Evolutionary conservation across 768 basidiomycete genomes (phyloP).

Genomic region (Termitomyces sp.): DNA sequence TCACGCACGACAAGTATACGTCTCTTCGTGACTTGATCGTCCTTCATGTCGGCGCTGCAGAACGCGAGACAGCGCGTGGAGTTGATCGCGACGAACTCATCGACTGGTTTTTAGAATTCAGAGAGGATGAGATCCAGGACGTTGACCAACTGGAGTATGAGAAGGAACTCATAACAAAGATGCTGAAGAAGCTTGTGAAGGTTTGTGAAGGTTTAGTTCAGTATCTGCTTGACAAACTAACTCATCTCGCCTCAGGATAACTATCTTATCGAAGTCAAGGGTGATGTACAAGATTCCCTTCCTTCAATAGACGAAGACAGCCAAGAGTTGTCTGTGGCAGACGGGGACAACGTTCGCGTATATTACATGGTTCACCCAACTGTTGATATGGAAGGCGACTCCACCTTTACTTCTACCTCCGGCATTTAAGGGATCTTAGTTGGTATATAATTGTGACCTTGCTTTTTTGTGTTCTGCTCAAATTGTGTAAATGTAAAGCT

Average conservation of each 20-base stretch:
- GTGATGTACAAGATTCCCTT: slow-evolving; percentile 78
- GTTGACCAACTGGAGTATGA: slow-evolving; percentile 89
- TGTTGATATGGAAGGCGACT: slow-evolving; percentile 62
- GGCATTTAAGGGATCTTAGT: slow-evolving; percentile 1
- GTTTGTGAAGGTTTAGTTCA: slow-evolving; percentile 32
- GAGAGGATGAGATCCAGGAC: slow-evolving; percentile 76
- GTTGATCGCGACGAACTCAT: slow-evolving; percentile 88
- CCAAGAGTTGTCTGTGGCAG: slow-evolving; percentile 42
- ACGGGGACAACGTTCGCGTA: slow-evolving; percentile 58
- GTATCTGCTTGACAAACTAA: neutral
- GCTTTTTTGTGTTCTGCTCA: slow-evolving; percentile 9
- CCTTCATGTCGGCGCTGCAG: slow-evolving; percentile 70
- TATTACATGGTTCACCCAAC: slow-evolving; percentile 90
- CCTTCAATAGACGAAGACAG: slow-evolving; percentile 60
- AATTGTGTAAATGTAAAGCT: slow-evolving; percentile 5
- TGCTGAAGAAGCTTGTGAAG: slow-evolving; percentile 87
- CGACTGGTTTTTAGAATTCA: slow-evolving; percentile 93
- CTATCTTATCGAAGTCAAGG: slow-evolving; percentile 77
- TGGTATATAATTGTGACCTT: slow-evolving; percentile 1
- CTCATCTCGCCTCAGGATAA: slow-evolving; percentile 50
- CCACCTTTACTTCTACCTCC: slow-evolving; percentile 34
- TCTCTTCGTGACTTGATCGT: slow-evolving; percentile 86
- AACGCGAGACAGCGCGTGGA: slow-evolving; percentile 70
- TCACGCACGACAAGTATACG: slow-evolving; percentile 95
- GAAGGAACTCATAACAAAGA: slow-evolving; percentile 84